These are phyloP conservation scores for Brettanomyces bruxellensis DNA, from an alignment of 805 yeast genomes.

Conservation along the genomic window DNA sequence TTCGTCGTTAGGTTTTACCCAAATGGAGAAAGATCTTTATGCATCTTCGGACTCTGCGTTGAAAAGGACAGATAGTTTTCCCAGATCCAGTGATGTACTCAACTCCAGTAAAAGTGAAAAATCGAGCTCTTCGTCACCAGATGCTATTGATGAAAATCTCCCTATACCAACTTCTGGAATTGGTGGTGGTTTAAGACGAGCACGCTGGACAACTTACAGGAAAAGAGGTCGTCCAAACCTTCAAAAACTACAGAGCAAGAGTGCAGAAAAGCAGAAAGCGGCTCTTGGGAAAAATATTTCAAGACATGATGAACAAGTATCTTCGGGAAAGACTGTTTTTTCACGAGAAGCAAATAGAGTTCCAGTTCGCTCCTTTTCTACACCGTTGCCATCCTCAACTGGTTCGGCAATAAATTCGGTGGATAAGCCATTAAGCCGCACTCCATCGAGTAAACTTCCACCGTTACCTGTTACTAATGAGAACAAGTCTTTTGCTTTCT, in stretches of 20 bases:
- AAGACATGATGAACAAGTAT: no score
- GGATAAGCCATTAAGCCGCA: not conserved
- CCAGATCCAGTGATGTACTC: not conserved
- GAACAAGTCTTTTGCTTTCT: no score
- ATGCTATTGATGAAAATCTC: not conserved
- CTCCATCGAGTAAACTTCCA: slow-evolving; percentile 5
- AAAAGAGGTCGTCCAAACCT: slow-evolving; percentile 21
- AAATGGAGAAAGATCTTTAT: slow-evolving; percentile 36
- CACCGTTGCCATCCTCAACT: no score
- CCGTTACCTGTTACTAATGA: slow-evolving; percentile 6
- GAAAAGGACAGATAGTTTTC: not conserved
- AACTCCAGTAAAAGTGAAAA: not conserved
- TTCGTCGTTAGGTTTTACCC: slow-evolving; percentile 52
- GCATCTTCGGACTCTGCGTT: slow-evolving; percentile 10
- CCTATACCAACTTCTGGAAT: slow-evolving; percentile 10
- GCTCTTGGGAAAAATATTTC: no score
- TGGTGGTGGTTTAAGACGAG: slow-evolving; percentile 27
- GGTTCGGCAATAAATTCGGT: no score
- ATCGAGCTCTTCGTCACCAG: not conserved
- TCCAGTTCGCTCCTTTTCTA: no score
- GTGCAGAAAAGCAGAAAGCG: no score
- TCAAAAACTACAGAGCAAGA: not conserved
- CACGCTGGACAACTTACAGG: slow-evolving; percentile 43
- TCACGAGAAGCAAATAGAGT: no score
- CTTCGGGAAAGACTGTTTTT: no score